Base-by-base conservation (phyloP, 345 rosid species). In the Barbarea vulgaris region DNA sequence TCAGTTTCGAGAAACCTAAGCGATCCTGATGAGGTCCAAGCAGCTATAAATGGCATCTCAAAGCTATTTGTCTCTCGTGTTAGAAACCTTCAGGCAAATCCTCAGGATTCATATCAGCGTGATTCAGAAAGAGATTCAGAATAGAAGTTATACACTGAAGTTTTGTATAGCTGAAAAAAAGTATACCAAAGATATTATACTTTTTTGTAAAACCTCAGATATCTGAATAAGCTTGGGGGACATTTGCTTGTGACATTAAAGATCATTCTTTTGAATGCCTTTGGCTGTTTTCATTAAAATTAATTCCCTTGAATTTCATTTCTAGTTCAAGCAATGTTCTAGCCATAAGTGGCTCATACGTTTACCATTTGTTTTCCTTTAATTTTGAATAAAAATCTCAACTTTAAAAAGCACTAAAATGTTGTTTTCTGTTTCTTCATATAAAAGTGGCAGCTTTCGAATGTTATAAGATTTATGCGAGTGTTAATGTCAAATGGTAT, bases 1-100 rank as follows among this genome's bases (percentile, higher is more conserved):
- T 50, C 86, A 5, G 86, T 74, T 27, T 94, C 87, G 93, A 63
- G 85, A 31, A 75, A 87, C 74, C 81, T 51, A 25, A 64, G 77
- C 24, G 86, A 84, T 19, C 41, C 89, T 0, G 89, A 85, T 67
- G 94, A 90, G 73, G 93, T 90, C 56, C 90, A 90, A 77, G 87
- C 87, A 42, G 86, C 91, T 37, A 88, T 90, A 37, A 86, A 57
- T 72, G 97, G 89, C 70, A 84, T 95, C 69, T 89, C 94, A 15
- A 89, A 84, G 86, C 88, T 90, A 64, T 87, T 89, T 25, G 81
- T 85, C 57, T 85, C 96, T 67, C 92, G 84, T 34, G 78, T 85
- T 22, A 69, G 86, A 80, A 89, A 90, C 73, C 79, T 85, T 75
- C 88, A 77, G 64, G 54, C 90, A 7, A 89, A 88, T 56, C 57